Evolutionary conservation across 1,284 basidiomycete species (phyloP), one percentile per base, ranked within the genome.

Genomic region (Malassezia japonica): DNA sequence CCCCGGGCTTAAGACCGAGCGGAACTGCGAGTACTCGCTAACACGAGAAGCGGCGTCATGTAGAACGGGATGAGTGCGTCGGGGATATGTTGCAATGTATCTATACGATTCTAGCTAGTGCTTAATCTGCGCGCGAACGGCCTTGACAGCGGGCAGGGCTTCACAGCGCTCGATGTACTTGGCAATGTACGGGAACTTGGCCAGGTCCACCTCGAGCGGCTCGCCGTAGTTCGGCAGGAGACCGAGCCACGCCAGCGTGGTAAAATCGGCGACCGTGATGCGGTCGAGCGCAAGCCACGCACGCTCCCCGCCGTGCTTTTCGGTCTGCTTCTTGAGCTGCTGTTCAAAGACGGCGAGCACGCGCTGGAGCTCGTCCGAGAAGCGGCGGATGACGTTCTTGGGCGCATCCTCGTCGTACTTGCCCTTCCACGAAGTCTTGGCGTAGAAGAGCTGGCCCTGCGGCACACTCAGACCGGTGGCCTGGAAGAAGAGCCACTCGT

Each of bases 401-500:
- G 49, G 46, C 0, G 62, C 50, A 36, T 61, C 41, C 46, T 63
- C 61, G 7, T 50, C 52, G 38, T 63, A 66, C 38, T 1, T 28
- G 18, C 59, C 58, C 60, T 13, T 58, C n/a, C n/a, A n/a, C n/a
- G n/a, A 60, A 40, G 56, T 46, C 12, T 46, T 21, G 9, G 51
- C 25, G 36, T 35, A 63, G 48, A 54, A 55, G n/a, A 61, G 41
- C 13, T 61, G 55, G 16, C 61, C 65, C 49, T 67, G 62, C 0
- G 49, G 37, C 1, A 64, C 62, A 8, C 66, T 64, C 10, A 65
- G 51, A 1, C 64, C 66, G 9, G 48, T 47, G 20, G 61, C 49
- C 43, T 70, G 67, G 42, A 55, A 52, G 3, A 59, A 59, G 20
- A 68, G 53, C 60, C 60, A 70, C 40, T 68, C 60, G 31, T 48